Evolutionary conservation across 805 yeast genomes (phyloP).

Genomic region (Yamadazyma phyllophila): DNA sequence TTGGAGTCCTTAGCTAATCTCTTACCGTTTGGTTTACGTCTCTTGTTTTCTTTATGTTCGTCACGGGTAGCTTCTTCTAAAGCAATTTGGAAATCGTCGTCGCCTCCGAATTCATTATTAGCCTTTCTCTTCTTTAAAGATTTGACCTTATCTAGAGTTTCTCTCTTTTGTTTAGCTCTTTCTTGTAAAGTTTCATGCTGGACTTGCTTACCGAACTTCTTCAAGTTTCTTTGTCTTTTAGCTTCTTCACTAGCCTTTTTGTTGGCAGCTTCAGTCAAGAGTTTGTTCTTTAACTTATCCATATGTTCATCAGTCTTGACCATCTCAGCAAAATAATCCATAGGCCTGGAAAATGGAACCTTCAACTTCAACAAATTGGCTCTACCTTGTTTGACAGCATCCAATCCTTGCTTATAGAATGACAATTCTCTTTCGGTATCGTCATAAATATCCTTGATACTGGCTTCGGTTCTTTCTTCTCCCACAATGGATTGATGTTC

Average conservation of each 20-base stretch:
- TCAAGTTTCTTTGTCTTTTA: constrained; percentile 87
- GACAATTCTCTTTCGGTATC: constrained; percentile 95
- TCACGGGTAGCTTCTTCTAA: constrained; percentile 85
- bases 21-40: constrained; percentile 59
- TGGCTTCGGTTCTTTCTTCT: constrained; percentile 55
- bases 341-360: constrained; percentile 88
- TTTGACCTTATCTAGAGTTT: constrained; percentile 85
- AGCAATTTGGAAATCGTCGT: constrained; percentile 81
- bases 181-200: constrained; percentile 91
- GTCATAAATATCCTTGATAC: constrained; percentile 84
- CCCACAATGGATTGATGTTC: constrained; percentile 81
- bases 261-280: constrained; percentile 74
- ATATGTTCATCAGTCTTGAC: constrained; percentile 96
- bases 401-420: constrained; percentile 90
- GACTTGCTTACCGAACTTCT: constrained; percentile 97
- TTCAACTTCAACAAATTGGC: constrained; percentile 61
- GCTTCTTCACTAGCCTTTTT: constrained; percentile 93
- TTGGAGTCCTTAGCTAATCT: constrained; percentile 69
- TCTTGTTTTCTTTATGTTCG: constrained; percentile 44
- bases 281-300: constrained; percentile 84
- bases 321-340: constrained; percentile 98
- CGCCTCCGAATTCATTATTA: constrained; percentile 65
- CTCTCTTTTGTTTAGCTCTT: constrained; percentile 90
- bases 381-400: constrained; percentile 75
- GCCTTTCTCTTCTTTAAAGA: constrained; percentile 87